Evolutionary conservation across 768 basidiomycete species (phyloP).

Genomic region (Heimioporus sp.): DNA sequence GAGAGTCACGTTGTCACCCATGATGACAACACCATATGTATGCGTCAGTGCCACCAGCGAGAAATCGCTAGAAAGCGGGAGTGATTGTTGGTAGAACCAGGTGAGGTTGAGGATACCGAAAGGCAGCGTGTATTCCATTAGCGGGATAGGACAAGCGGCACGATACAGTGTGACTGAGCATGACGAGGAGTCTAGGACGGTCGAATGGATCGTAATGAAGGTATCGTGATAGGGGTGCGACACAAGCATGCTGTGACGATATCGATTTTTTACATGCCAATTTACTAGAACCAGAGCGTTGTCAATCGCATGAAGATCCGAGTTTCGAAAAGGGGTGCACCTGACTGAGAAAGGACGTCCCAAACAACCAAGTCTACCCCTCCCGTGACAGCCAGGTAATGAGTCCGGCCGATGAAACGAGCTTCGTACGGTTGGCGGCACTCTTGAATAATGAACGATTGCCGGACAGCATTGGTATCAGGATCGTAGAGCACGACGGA

Average conservation of each 20-base stretch:
- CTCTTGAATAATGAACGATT: constrained; percentile 58
- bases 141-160: constrained; percentile 43
- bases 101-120: constrained; percentile 57
- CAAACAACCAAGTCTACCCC: constrained; percentile 56
- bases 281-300: constrained; percentile 42
- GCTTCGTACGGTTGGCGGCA: constrained; percentile 43
- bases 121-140: constrained; percentile 49
- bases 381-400: constrained; percentile 61
- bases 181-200: constrained; percentile 26
- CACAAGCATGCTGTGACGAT: constrained; percentile 44
- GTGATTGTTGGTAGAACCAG: constrained; percentile 36
- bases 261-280: constrained; percentile 49
- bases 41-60: constrained; percentile 70
- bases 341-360: constrained; percentile 63
- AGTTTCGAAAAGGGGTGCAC: constrained; percentile 36
- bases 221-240: constrained; percentile 55
- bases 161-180: constrained; percentile 51
- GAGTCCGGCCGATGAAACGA: constrained; percentile 66
- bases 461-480: constrained; percentile 53
- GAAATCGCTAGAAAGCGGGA: constrained; percentile 37
- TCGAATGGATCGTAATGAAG: constrained; percentile 56
- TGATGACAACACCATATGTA: constrained; percentile 60
- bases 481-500: constrained; percentile 78
- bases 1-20: constrained; percentile 56
- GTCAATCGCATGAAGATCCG: neutral